Evolutionary conservation across 2,329 filamentous ascomycete genomes (phyloP), one percentile per base, ranked within the genome.

Genomic region (Plectosphaerella sp.): DNA sequence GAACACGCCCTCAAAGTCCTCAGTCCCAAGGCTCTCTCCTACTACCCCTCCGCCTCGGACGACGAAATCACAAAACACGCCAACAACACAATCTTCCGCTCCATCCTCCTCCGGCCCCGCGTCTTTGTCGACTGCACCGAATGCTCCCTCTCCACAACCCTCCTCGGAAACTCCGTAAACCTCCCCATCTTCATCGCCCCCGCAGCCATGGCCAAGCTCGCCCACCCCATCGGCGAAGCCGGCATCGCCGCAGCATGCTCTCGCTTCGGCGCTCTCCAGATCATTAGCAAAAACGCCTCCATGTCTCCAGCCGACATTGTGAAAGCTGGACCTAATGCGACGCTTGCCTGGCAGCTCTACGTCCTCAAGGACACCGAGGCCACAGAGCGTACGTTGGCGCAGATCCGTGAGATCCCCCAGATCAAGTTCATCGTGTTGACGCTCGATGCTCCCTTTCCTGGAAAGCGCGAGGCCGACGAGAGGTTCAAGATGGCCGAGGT

Each of bases 341-440:
- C 88, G 1, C 91, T 94, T 62, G 90, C 90, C 14, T 95, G 89
- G 88, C 91, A 96, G 70, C 70, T 96, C 16, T 95, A 96, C 68
- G 87, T 93, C 33, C 87, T 94, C 64, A 86, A 78, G 20, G 87
- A 92, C 58, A 53, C 53, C 77, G 87, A 42, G 75, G 79, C 62
- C 91, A 62, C 58, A 6, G 54, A 60, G 49, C 49, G 47, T 10
- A 59, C 56, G 0, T 39, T 61, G 24, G 57, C 54, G 2, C 54
- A 91, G 75, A 91, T 83, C 63, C 84, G 89, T 61, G 79, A 80
- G 1, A 88, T 91, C 76, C 72, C 91, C 37, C 77, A 77, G 22
- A 89, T 81, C 54, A 65, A 61, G 46, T 62, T 62, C 15, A 54
- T 65, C 16, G 58, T 65, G 4, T 54, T 65, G 37, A 63, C 63